phyloP scores from a whole-genome alignment of 2,329 filamentous ascomycete species.

The Botrytis galanthina region DNA sequence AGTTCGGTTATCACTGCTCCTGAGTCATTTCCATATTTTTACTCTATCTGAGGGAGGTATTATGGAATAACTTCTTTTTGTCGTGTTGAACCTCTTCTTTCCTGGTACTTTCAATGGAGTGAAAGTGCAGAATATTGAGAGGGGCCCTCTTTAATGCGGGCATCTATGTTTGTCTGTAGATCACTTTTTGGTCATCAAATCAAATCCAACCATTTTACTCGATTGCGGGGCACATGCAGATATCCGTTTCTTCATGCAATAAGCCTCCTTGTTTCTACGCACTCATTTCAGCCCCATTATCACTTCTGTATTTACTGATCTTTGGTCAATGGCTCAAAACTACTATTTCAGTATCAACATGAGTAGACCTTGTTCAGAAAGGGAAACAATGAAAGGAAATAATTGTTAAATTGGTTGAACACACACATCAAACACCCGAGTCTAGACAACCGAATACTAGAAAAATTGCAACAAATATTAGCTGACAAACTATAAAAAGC shows the following conservation, averaged over 20 bases:
- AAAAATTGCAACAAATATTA: fast-evolving
- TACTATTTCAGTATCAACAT: neutral
- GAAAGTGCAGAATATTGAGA: neutral
- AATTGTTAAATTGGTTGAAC: neutral
- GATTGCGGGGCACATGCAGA: neutral
- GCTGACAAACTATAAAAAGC: neutral
- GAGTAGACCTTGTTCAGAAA: neutral
- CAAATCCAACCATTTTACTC: neutral
- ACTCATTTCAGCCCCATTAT: neutral
- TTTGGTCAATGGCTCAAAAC: too few species aligned
- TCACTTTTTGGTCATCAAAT: neutral
- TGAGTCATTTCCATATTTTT: neutral
- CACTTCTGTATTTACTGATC: neutral
- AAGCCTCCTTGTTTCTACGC: neutral
- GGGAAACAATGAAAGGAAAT: neutral
- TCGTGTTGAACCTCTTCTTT: neutral
- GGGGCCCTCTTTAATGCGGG: neutral
- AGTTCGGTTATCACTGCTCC: neutral
- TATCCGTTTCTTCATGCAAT: neutral
- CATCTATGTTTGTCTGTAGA: neutral
- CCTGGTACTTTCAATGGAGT: neutral
- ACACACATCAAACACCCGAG: neutral
- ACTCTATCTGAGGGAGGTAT: neutral
- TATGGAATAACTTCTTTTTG: neutral
- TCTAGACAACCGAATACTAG: too few species aligned